phyloP scores from a whole-genome alignment of 108 stramenopile species.

The Cyclotella baltica region DNA sequence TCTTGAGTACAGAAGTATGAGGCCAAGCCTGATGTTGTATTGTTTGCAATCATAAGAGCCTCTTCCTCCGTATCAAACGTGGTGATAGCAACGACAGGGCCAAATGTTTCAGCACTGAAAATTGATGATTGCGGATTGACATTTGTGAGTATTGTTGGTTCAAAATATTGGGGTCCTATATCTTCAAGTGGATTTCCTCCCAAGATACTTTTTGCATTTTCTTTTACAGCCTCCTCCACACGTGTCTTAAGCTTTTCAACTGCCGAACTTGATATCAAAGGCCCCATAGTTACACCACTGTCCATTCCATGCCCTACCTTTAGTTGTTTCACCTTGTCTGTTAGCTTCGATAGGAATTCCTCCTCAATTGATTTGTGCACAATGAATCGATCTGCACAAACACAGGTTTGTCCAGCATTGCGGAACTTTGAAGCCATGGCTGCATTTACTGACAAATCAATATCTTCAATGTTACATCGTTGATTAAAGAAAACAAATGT shows the following conservation, averaged over 20 bases:
- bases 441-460: conserved; percentile 83
- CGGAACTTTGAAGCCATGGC: conserved; percentile 90
- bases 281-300: conserved; percentile 75
- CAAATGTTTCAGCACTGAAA: conserved; percentile 88
- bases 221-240: conserved; percentile 77
- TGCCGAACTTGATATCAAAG: conserved; percentile 77
- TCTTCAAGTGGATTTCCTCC: conserved; percentile 70
- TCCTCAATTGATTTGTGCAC: conserved; percentile 81
- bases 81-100: conserved; percentile 74
- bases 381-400: conserved; percentile 92
- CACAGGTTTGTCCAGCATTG: conserved; percentile 95
- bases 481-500: too few relatives aligned
- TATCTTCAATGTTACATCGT: conserved; percentile 13
- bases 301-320: conserved; percentile 80
- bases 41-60: conserved; percentile 80
- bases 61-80: conserved; percentile 86
- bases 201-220: conserved; percentile 73
- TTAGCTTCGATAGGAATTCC: conserved; percentile 70
- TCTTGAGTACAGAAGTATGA: conserved; percentile 84
- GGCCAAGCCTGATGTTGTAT: conserved; percentile 84
- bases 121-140: conserved; percentile 64
- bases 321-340: conserved; percentile 45
- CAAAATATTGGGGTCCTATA: conserved; percentile 79
- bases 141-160: conserved; percentile 89
- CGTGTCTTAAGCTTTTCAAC: conserved; percentile 62